phyloP scores from a whole-genome alignment of 192 early-diverging fungal genomes.

The Chytriomyces sp. region DNA sequence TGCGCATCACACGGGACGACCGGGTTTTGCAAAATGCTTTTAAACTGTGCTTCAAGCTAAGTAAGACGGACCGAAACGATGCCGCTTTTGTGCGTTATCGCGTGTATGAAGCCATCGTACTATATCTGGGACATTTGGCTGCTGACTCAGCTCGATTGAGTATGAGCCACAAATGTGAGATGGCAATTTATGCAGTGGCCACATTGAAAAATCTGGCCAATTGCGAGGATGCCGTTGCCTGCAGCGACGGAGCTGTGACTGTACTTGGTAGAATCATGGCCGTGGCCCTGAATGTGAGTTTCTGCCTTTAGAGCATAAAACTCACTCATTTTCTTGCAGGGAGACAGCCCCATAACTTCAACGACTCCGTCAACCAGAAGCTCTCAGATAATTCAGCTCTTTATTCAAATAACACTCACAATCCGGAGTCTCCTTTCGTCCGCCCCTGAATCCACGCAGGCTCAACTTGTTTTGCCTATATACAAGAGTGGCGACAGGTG shows the following conservation, averaged over 20 bases:
- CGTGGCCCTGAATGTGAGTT: constrained; percentile 6
- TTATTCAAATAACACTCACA: constrained; percentile 37
- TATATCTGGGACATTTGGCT: constrained; percentile 11
- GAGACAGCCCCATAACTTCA: background rate
- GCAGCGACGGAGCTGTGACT: background rate
- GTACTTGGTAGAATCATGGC: background rate
- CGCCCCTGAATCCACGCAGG: background rate
- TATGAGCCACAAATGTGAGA: constrained; percentile 14
- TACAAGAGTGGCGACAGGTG: background rate
- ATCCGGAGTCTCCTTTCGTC: constrained; percentile 36
- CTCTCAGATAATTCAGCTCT: constrained; percentile 26
- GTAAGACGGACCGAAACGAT: constrained; percentile 43
- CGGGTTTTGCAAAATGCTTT: constrained; percentile 38
- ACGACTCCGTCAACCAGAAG: background rate
- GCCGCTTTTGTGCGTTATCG: constrained; percentile 20
- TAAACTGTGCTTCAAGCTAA: constrained; percentile 46
- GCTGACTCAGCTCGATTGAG: background rate
- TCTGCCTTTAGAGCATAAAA: background rate
- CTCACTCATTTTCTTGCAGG: background rate
- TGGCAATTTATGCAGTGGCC: constrained; percentile 18
- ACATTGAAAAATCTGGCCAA: constrained; percentile 13
- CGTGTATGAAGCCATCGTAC: background rate
- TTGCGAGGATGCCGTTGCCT: background rate
- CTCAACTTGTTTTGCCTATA: background rate
- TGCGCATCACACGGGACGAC: constrained; percentile 39